Base-by-base conservation (phyloP, 2,329 filamentous ascomycete genomes). In the Penicillium capsulatum region DNA sequence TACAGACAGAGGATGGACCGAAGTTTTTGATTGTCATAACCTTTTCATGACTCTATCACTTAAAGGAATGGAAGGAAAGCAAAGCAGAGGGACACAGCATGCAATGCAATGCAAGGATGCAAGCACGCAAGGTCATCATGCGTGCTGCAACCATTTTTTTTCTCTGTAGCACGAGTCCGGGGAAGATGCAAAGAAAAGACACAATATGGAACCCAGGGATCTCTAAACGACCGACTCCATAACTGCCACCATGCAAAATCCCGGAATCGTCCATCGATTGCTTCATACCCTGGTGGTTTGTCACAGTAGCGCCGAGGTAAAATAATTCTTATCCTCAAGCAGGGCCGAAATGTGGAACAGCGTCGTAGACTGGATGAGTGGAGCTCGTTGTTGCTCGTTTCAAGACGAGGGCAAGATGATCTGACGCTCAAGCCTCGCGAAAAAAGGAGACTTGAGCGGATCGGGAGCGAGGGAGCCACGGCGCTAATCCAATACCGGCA, bases 31-130 rank as follows among this genome's bases (percentile, higher is more conserved):
- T 60, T 62, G 38, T 58, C 55, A 48, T 61, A 51, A 56, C 54
- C 52, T 48, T 54, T 50, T 57, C 56, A 55, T 60, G 45, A 55
- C 38, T 63, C 51, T 61, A 62, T 61, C 53, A 60, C 57, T 47
- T 33, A 51, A 46, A 53, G 54, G 49, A 44, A 54, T 53, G 45
- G 49, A 54, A 50, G 41, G 42, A 55, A 53, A 53, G 45, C 45
- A 53, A 50, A 42, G 47, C 51, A 50, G 50, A 47, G 42, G 53
- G 38, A 52, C 41, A 48, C 47, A 50, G 48, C 47, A 54, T 50
- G 36, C 49, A 43, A 48, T 48, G 47, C 47, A 48, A 51, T 50
- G 50, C 45, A 55, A 47, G 44, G 45, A 48, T 48, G 51, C 48
- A 50, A 35, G 39, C 50, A 49, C 50, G 42, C 59, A 49, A 46